Conservation (phyloP, 2,329 filamentous ascomycete species). For the Colletotrichum endophyticum region DNA sequence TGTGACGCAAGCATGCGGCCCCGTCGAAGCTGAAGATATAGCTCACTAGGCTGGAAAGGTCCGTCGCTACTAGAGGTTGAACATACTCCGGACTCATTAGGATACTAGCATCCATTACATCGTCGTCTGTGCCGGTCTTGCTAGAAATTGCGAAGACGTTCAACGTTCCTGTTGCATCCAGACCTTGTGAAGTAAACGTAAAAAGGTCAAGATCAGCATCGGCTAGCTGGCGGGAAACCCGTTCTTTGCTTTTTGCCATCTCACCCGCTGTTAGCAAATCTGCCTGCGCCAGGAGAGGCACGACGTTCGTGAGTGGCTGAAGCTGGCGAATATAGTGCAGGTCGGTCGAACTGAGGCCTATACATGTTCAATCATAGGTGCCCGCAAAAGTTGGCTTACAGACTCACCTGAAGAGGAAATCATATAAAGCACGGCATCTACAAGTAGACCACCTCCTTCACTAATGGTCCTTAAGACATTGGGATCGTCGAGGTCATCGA, state of each 20-base stretch:
- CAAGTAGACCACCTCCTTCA: constrained; percentile 80
- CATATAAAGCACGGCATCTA: constrained; percentile 87
- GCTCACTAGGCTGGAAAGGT: constrained; percentile 72
- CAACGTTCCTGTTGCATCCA: constrained; percentile 26
- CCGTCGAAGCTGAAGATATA: constrained; percentile 80
- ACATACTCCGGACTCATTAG: constrained; percentile 93
- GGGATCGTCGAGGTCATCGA: constrained; percentile 66
- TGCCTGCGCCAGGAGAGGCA: constrained; percentile 80
- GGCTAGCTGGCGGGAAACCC: constrained; percentile 60
- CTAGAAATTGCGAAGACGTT: constrained; percentile 81
- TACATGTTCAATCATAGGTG: constrained; percentile 42
- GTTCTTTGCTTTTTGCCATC: constrained; percentile 62
- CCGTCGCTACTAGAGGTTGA: constrained; percentile 78
- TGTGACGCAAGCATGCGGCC: constrained; percentile 80
- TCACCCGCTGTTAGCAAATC: constrained; percentile 70
- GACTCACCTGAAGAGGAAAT: constrained; percentile 69
- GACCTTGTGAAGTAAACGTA: constrained; percentile 58
- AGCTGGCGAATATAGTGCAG: constrained; percentile 75
- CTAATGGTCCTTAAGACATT: constrained; percentile 81
- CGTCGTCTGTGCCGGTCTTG: constrained; percentile 70
- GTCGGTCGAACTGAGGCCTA: constrained; percentile 46
- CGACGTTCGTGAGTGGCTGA: constrained; percentile 78
- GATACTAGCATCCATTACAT: constrained; percentile 90
- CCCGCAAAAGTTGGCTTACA: constrained; percentile 39
- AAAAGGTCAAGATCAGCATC: constrained; percentile 68